Conservation (phyloP, 495 filamentous ascomycete genomes). For the Xylaria sp. region DNA sequence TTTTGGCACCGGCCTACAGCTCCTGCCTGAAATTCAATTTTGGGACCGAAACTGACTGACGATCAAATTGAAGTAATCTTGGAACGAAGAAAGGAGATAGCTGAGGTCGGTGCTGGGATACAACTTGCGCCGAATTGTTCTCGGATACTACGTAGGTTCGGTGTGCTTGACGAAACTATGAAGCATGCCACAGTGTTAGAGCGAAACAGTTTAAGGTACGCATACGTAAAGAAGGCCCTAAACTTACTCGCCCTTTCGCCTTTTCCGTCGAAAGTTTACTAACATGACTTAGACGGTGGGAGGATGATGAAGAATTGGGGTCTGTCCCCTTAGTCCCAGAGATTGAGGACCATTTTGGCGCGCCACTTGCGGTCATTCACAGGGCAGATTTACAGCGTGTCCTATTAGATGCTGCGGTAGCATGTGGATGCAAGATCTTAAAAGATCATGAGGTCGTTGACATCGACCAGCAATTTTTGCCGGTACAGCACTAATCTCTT, state of each 20-base stretch:
- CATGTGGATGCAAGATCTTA: conserved; percentile 13
- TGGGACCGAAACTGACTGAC: background rate
- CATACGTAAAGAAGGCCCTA: too few species aligned
- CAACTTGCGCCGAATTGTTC: conserved; percentile 74
- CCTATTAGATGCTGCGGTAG: conserved; percentile 21
- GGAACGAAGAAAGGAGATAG: conserved; percentile 19
- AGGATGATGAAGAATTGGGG: conserved; percentile 28
- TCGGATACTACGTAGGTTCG: conserved; percentile 67
- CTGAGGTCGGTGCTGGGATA: conserved; percentile 68
- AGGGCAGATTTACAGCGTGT: conserved; percentile 29
- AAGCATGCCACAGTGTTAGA: conserved; percentile 49
- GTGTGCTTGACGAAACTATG: conserved; percentile 65
- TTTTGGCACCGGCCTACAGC: background rate
- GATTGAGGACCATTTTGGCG: conserved; percentile 26
- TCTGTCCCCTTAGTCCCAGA: conserved; percentile 23
- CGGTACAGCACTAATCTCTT: conserved; percentile 18
- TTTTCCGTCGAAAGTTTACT: background rate
- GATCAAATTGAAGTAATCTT: background rate
- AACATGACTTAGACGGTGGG: conserved; percentile 24
- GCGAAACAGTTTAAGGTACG: conserved; percentile 16
- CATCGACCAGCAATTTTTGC: conserved; percentile 12
- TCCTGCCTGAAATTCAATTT: too few species aligned
- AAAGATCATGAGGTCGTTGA: conserved; percentile 15
- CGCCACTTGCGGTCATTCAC: conserved; percentile 31
- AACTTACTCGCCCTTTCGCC: background rate